These are phyloP conservation scores for Pyrenophora teres DNA, from an alignment of 2,329 filamentous ascomycete species.

Conservation along the genomic window DNA sequence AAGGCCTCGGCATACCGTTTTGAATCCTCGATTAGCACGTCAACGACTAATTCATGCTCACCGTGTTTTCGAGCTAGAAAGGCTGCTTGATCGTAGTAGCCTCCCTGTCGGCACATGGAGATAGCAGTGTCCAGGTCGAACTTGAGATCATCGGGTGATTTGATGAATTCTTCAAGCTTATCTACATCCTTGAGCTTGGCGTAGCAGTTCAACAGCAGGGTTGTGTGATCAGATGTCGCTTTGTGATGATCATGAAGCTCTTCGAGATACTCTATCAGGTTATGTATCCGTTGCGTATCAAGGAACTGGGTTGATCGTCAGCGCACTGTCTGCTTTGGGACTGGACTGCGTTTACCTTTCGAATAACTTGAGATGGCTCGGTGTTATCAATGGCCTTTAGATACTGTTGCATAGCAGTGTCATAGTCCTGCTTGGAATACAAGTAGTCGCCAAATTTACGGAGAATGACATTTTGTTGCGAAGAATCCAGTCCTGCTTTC, in stretches of 20 bases:
- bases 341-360: constrained; percentile 64
- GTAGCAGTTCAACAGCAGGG: constrained; percentile 92
- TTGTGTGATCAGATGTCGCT: constrained; percentile 94
- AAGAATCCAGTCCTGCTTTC: constrained; percentile 77
- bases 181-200: constrained; percentile 96
- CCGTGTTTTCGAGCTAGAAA: constrained; percentile 94
- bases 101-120: constrained; percentile 94
- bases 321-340: background rate
- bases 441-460: constrained; percentile 91
- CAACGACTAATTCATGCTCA: constrained; percentile 90
- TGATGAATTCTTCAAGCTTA: constrained; percentile 96
- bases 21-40: constrained; percentile 94
- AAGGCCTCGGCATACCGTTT: constrained; percentile 88
- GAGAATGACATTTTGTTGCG: constrained; percentile 89
- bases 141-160: constrained; percentile 89
- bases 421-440: constrained; percentile 94
- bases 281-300: constrained; percentile 96
- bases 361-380: constrained; percentile 92
- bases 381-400: constrained; percentile 94
- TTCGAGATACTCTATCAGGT: constrained; percentile 95
- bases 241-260: constrained; percentile 93
- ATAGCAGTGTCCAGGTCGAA: constrained; percentile 98
- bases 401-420: constrained; percentile 99
- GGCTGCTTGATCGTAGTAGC: constrained; percentile 95
- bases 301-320: constrained; percentile 66